phyloP scores from a whole-genome alignment of 2,329 filamentous ascomycete species.

The Parastagonospora avenae region DNA sequence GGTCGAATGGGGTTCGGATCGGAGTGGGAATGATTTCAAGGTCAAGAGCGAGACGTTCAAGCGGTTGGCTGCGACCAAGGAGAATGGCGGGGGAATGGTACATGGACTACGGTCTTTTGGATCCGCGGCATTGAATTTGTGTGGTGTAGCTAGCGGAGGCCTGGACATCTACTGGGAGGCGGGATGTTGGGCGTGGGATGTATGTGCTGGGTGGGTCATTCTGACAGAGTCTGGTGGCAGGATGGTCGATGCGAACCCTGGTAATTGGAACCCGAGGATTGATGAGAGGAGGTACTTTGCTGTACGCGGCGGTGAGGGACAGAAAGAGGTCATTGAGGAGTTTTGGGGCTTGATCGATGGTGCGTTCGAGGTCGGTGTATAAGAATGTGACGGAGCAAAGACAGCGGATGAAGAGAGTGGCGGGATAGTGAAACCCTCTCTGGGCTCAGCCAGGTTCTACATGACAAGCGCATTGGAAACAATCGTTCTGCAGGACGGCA shows the following conservation, averaged over 20 bases:
- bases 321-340: constrained; percentile 54
- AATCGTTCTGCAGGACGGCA: too few species aligned
- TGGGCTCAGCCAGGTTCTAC: too few species aligned
- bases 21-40: constrained; percentile 72
- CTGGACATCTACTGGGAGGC: constrained; percentile 82
- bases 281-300: constrained; percentile 63
- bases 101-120: constrained; percentile 74
- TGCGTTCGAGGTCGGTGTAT: constrained; percentile 50
- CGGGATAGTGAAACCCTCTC: too few species aligned
- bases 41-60: constrained; percentile 71
- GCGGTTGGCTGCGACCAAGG: constrained; percentile 56
- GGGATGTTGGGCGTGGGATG: constrained; percentile 85
- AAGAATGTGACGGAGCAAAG: neutral
- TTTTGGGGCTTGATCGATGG: constrained; percentile 56
- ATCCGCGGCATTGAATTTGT: constrained; percentile 76
- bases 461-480: too few species aligned
- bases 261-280: constrained; percentile 66
- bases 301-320: constrained; percentile 52
- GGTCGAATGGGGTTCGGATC: constrained; percentile 74
- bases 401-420: neutral
- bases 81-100: constrained; percentile 74
- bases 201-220: constrained; percentile 81
- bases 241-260: constrained; percentile 75
- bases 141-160: constrained; percentile 71
- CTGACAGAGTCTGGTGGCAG: constrained; percentile 74